A percentile compares a stretch with the other conserved stretches of the same genome.
Evolutionary conservation across 495 filamentous ascomycete species (phyloP).

Genomic region (Neurospora tetrasperma): DNA sequence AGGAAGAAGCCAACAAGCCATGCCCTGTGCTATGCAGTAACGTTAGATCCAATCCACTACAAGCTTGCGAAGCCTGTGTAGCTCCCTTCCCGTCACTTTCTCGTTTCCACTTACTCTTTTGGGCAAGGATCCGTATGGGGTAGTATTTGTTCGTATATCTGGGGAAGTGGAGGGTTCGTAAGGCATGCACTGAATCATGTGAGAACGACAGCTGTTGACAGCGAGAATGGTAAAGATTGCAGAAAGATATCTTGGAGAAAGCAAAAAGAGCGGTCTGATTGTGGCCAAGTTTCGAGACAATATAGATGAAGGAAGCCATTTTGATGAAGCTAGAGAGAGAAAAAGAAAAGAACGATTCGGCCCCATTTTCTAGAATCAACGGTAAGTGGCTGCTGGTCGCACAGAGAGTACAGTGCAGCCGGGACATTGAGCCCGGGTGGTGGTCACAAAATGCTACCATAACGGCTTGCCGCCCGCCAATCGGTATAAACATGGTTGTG

Average conservation of each 20-base stretch:
- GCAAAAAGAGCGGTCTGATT: neutral
- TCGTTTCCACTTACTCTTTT: neutral
- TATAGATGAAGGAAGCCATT: neutral
- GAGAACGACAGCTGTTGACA: neutral
- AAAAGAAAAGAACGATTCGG: neutral
- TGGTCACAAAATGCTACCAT: neutral
- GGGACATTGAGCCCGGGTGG: neutral
- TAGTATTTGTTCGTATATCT: neutral
- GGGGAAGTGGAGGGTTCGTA: neutral
- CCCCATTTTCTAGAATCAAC: neutral
- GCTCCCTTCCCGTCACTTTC: no score
- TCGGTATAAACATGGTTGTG: neutral
- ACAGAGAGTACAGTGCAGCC: neutral
- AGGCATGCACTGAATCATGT: neutral
- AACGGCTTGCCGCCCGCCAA: neutral
- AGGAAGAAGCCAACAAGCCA: neutral
- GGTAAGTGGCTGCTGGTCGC: neutral
- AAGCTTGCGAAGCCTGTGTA: neutral
- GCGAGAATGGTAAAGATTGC: no score
- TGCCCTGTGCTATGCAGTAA: neutral
- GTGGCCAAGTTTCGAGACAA: neutral
- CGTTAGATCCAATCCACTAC: neutral
- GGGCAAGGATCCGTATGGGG: neutral
- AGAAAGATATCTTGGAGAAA: neutral
- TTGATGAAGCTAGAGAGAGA: neutral